Evolutionary conservation across 345 rosid species (phyloP), one percentile per base, ranked within the genome.

Genomic region (Euphorbia tirucalli): DNA sequence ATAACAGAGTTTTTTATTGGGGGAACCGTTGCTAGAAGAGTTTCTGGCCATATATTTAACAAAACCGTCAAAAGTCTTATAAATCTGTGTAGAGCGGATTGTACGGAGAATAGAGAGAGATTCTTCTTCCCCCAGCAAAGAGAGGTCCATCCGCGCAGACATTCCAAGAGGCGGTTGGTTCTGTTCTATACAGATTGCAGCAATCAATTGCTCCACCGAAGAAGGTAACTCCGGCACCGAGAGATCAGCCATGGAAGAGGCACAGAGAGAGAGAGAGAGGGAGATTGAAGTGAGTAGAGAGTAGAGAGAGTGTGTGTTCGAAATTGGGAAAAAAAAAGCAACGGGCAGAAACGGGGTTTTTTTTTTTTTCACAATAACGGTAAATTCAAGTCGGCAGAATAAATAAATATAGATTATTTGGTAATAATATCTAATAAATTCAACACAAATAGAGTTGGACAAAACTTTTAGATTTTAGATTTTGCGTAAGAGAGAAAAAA

Each of bases 161-260:
- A 31, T 5, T 7, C 11, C 57, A 7, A 87, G 78, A 1, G 72
- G 85, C n/a, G 48, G 74, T 60, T 43, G 65, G 0, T 65, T 57
- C 75, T 84, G 85, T 48, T 81, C 77, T 0, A 0, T 18, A 56
- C 86, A 86, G 7, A 92, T 87, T 61, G 19, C 65, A 3, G 14
- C 35, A 2, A 92, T 77, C n/a, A 68, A 19, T 0, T 55, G 67
- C 75, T 88, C 89, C n/a, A 87, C 82, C 0, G 78, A 22, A 15
- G 1, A 61, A 43, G 87, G 81, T 21, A 56, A 11, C 24, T 5
- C 14, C 22, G 3, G 18, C 14, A 9, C 6, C 0, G 9, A 16
- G 24, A 5, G 21, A 44, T 25, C 24, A 14, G 35, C 24, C 41
- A 44, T 66, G 13, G n/a, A 1, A 5, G n/a, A 10, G 7, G 15